Evolutionary conservation across 2,329 filamentous ascomycete species (phyloP).

Genomic region (Monilinia aucupariae): DNA sequence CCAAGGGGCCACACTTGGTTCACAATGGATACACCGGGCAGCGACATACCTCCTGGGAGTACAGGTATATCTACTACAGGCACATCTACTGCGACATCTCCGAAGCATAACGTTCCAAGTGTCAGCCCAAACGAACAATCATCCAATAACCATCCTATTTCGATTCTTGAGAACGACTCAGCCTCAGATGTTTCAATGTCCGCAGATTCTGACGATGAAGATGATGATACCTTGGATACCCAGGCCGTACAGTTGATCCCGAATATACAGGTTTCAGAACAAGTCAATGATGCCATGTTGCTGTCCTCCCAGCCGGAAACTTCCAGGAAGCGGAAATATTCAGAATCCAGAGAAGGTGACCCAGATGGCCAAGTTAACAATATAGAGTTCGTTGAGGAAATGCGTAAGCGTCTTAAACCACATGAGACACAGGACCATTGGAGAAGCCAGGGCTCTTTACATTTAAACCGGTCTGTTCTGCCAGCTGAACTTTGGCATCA

Average conservation of each 20-base stretch:
- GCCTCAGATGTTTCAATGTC: conserved; percentile 38
- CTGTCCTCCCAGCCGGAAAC: conserved; percentile 13
- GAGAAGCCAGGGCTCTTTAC: conserved; percentile 24
- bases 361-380: conserved; percentile 22
- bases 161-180: conserved; percentile 28
- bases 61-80: conserved; percentile 32
- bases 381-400: conserved; percentile 18
- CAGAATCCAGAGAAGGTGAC: conserved; percentile 18
- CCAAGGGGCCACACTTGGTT: conserved; percentile 12
- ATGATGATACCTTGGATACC: conserved; percentile 19
- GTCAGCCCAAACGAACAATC: conserved; percentile 16
- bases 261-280: conserved; percentile 8
- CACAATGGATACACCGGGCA: conserved; percentile 29
- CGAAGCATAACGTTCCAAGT: conserved; percentile 18
- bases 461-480: conserved; percentile 37
- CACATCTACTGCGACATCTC: conserved; percentile 21
- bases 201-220: conserved; percentile 35
- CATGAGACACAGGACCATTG: conserved; percentile 22
- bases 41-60: conserved; percentile 26
- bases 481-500: conserved; percentile 64
- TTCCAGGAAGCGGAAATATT: conserved; percentile 31
- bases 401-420: conserved; percentile 31
- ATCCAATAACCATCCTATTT: conserved; percentile 17
- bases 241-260: conserved; percentile 15
- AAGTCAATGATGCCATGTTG: conserved; percentile 2